Percentiles rank a stretch among this genome's conserved stretches.
phyloP scores from a whole-genome alignment of 495 filamentous ascomycete species.

The Neurospora sp. region DNA sequence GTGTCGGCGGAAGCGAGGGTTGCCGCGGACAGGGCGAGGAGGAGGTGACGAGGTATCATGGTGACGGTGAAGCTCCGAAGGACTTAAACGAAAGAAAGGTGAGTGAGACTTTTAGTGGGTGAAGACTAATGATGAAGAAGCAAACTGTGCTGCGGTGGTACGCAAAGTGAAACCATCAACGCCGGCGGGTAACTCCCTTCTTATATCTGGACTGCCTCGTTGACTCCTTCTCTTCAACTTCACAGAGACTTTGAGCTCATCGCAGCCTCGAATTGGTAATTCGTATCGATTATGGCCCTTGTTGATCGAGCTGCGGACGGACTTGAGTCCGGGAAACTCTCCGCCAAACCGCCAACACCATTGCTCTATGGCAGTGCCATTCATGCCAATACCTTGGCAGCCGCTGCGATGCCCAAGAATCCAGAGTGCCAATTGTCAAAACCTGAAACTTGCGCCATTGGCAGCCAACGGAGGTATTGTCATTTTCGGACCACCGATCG shows the following conservation, averaged over 20 bases:
- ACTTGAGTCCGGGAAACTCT: background rate
- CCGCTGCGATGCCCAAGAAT: background rate
- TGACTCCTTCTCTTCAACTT: background rate
- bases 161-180: background rate
- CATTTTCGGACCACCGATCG: background rate
- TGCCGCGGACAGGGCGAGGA: background rate
- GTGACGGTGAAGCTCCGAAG: background rate
- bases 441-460: background rate
- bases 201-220: background rate
- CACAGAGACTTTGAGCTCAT: background rate
- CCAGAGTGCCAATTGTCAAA: background rate
- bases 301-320: background rate
- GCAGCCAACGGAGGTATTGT: background rate
- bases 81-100: background rate
- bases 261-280: background rate
- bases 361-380: background rate
- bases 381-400: background rate
- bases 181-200: background rate
- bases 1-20: background rate
- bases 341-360: background rate
- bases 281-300: background rate
- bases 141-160: background rate
- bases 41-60: background rate
- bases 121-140: background rate
- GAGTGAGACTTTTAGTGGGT: background rate